phyloP scores from a whole-genome alignment of 306 rosid species.

The Castanospermum australe region DNA sequence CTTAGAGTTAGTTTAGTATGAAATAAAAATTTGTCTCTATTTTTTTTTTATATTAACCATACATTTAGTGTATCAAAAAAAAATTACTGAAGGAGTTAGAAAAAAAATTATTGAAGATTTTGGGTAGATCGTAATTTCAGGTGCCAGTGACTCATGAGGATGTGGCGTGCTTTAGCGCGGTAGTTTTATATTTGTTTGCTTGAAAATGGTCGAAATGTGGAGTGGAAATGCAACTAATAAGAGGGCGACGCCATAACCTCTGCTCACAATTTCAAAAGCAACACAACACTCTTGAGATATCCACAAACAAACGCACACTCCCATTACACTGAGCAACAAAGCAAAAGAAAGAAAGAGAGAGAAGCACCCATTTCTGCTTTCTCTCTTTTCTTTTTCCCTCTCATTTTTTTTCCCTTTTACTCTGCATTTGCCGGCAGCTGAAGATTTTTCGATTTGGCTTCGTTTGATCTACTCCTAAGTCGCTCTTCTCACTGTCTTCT shows the following conservation, averaged over 20 bases:
- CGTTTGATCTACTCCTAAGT: background rate
- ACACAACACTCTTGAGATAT: background rate
- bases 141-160: background rate
- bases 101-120: too few relatives aligned
- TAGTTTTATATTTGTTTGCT: conserved; percentile 34
- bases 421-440: background rate
- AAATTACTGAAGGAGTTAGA: too few relatives aligned
- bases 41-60: too few relatives aligned
- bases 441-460: background rate
- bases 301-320: background rate
- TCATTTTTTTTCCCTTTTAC: background rate
- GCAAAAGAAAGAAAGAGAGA: background rate
- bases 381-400: background rate
- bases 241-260: conserved; percentile 68
- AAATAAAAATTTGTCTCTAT: too few relatives aligned
- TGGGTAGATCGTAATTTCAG: background rate
- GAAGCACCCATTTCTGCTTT: background rate
- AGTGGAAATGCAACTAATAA: conserved; percentile 23
- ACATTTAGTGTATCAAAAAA: too few relatives aligned
- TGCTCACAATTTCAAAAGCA: conserved; percentile 16
- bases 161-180: conserved; percentile 28
- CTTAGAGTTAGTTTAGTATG: too few relatives aligned
- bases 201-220: conserved; percentile 23
- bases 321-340: too few relatives aligned
- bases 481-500: background rate